A percentile compares a stretch with the other conserved stretches of the same genome.
phyloP scores from a whole-genome alignment of 305 asterid genomes.

The Fraxinus floribunda region DNA sequence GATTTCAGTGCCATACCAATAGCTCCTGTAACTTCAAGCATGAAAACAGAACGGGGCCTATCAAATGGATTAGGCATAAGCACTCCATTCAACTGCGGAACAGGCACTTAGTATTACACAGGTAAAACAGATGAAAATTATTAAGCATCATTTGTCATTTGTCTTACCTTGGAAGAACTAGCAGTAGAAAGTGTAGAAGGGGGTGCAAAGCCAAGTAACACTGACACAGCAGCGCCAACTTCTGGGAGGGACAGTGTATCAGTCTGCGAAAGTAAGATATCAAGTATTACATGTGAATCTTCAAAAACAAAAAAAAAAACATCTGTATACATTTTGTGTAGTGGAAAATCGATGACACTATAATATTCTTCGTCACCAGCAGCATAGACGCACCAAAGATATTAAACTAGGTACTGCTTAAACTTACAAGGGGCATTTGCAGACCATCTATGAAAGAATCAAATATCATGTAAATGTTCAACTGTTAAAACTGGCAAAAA shows the following conservation, averaged over 20 bases:
- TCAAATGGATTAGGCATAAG: conserved; percentile 87
- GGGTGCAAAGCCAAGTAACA: conserved; percentile 85
- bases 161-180: conserved; percentile 76
- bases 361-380: background rate
- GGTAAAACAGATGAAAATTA: background rate
- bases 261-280: conserved; percentile 43
- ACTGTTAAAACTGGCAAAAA: background rate
- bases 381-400: background rate
- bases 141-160: conserved; percentile 3
- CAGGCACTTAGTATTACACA: background rate
- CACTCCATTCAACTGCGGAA: conserved; percentile 77
- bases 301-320: background rate
- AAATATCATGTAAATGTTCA: background rate
- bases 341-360: background rate
- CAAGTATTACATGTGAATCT: background rate
- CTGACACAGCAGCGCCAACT: conserved; percentile 77
- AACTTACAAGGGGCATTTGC: background rate
- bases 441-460: background rate
- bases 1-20: conserved; percentile 50
- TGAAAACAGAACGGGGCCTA: conserved; percentile 74
- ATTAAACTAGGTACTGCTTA: background rate
- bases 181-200: conserved; percentile 57
- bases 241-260: conserved; percentile 63
- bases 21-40: conserved; percentile 74
- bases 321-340: background rate